Percentiles rank a stretch among this genome's conserved stretches.
Evolutionary conservation across 2,329 filamentous ascomycete genomes (phyloP).

Genomic region (Alternaria arborescens): DNA sequence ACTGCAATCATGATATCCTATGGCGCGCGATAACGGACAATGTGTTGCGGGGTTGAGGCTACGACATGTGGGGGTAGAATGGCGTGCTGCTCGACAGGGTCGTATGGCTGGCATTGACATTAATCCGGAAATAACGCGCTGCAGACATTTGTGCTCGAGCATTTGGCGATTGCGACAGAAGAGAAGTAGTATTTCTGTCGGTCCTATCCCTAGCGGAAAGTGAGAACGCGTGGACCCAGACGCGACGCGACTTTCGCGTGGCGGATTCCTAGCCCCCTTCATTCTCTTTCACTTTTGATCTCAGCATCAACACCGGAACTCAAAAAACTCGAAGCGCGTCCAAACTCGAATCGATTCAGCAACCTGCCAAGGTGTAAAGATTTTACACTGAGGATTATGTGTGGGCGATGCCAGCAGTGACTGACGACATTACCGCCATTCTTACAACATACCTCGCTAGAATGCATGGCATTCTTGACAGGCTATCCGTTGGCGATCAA

Average conservation of each 20-base stretch:
- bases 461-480: constrained; percentile 2
- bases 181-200: background rate
- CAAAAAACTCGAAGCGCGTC: background rate
- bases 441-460: constrained; percentile 4
- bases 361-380: background rate
- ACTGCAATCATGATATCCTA: background rate
- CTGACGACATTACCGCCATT: constrained; percentile 9
- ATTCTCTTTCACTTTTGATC: background rate
- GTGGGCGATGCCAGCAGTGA: background rate
- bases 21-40: background rate
- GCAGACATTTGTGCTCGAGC: too few relatives aligned
- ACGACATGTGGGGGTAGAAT: constrained; percentile 34
- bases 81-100: constrained; percentile 23
- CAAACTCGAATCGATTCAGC: background rate
- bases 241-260: background rate
- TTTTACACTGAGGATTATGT: background rate
- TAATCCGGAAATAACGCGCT: background rate
- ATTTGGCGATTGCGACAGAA: background rate
- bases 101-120: background rate
- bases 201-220: background rate
- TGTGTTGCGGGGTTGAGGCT: constrained; percentile 25
- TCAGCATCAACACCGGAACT: background rate
- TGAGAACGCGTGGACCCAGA: background rate
- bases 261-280: background rate
- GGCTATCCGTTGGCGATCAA: background rate